Conservation (phyloP, 176 grass and related monocot species). For the Typha latifolia region DNA sequence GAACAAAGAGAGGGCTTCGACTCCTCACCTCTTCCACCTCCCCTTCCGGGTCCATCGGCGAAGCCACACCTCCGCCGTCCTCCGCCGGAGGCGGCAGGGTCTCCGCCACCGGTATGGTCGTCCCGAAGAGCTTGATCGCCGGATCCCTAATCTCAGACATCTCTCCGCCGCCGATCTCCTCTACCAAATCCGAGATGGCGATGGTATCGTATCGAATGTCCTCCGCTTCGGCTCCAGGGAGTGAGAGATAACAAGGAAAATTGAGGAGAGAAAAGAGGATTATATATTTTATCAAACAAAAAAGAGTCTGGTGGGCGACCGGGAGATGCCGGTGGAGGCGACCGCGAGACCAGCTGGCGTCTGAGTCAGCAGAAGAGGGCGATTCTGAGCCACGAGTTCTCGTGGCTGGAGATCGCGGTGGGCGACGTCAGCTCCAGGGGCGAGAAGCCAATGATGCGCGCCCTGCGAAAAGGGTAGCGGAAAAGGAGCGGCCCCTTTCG, state of each 20-base stretch:
- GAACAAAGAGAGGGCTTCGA: too few species aligned
- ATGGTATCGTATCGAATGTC: background rate
- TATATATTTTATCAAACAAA: background rate
- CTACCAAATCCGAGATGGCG: background rate
- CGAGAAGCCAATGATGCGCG: background rate
- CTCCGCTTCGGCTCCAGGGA: background rate
- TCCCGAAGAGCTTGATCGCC: conserved; percentile 49
- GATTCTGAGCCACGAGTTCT: background rate
- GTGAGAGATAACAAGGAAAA: background rate
- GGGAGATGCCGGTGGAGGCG: background rate
- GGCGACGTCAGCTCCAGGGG: background rate
- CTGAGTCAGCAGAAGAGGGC: background rate
- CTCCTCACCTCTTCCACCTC: conserved; percentile 32
- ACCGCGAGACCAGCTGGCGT: background rate
- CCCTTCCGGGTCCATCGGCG: background rate
- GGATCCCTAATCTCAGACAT: conserved; percentile 7
- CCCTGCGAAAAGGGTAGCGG: background rate
- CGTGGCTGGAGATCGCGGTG: background rate
- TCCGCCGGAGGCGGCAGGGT: background rate
- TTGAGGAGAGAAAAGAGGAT: background rate
- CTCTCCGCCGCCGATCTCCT: background rate
- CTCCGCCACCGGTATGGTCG: conserved; percentile 48
- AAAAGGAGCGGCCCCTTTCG: background rate
- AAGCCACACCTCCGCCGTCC: background rate
- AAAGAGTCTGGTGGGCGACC: background rate